These are phyloP conservation scores for Mycena floridula DNA, from an alignment of 768 basidiomycete genomes.

Conservation along the genomic window DNA sequence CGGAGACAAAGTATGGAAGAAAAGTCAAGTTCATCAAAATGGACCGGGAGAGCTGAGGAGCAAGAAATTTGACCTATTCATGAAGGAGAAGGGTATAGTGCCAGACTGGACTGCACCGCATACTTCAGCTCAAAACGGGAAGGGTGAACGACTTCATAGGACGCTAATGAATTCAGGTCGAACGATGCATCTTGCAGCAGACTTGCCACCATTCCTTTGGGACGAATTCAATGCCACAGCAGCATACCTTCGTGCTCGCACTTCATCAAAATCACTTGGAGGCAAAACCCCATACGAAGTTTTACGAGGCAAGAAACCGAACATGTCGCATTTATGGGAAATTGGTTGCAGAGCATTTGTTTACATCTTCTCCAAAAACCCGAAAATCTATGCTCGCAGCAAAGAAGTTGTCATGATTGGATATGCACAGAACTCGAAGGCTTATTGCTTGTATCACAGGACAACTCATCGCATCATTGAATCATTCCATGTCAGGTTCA, in stretches of 20 bases:
- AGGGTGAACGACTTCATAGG: not conserved
- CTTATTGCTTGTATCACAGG: conserved; percentile 16
- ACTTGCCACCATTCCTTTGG: conserved; percentile 12
- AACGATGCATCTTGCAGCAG: not conserved
- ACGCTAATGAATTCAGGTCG: not conserved
- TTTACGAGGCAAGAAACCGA: conserved; percentile 7
- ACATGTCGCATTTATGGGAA: conserved; percentile 12
- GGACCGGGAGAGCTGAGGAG: not conserved
- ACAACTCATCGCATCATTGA: not conserved
- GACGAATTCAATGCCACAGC: conserved; percentile 13
- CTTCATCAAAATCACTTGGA: conserved; percentile 5
- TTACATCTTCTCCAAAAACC: conserved; percentile 11
- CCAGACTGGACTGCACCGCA: not conserved
- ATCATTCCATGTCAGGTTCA: conserved; percentile 1
- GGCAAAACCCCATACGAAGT: conserved; percentile 11
- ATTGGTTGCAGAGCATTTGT: conserved; percentile 19
- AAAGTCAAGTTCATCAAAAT: too few species aligned
- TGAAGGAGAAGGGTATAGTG: not conserved
- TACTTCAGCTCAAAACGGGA: not conserved
- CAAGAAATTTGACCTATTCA: not conserved
- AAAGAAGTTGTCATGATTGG: conserved; percentile 17
- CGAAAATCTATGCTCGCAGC: conserved; percentile 13
- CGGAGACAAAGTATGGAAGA: too few species aligned
- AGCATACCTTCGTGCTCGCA: conserved; percentile 12
- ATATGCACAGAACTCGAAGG: conserved; percentile 15